Evolutionary conservation across 2,329 filamentous ascomycete genomes (phyloP).

Genomic region (Colletotrichum eremochloae): DNA sequence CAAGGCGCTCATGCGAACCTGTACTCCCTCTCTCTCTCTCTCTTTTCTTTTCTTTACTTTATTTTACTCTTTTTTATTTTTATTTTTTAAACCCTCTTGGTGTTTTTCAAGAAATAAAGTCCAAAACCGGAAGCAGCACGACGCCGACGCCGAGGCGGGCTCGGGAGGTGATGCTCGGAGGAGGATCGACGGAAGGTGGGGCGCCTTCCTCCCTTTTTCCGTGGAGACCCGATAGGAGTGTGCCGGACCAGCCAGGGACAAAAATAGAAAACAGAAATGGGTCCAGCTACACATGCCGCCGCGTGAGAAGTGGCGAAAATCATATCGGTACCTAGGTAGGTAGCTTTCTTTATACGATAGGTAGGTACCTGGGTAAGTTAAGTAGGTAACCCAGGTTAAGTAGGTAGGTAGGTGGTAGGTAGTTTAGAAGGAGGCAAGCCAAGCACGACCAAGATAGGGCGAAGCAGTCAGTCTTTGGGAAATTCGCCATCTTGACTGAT

Average conservation of each 20-base stretch:
- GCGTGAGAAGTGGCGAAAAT: not conserved
- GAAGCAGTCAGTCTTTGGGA: too few relatives aligned
- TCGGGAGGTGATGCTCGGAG: not conserved
- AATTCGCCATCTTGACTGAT: not conserved
- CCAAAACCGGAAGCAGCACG: not conserved
- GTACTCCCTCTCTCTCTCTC: too few relatives aligned
- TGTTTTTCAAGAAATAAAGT: not conserved
- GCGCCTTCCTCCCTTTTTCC: not conserved
- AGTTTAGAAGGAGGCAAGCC: too few relatives aligned
- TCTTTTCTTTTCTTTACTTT: too few relatives aligned
- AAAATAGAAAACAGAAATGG: constrained; percentile 5
- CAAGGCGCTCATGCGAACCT: too few relatives aligned
- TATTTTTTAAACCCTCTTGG: not conserved
- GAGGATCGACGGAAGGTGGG: not conserved
- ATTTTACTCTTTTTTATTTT: too few relatives aligned
- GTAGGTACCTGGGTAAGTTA: too few relatives aligned
- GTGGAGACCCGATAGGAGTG: not conserved
- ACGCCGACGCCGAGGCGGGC: constrained; percentile 5
- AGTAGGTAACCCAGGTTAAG: too few relatives aligned
- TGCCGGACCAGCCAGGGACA: not conserved
- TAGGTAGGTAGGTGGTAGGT: too few relatives aligned
- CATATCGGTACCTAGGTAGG: too few relatives aligned
- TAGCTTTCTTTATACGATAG: too few relatives aligned
- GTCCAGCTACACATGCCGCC: constrained; percentile 10
- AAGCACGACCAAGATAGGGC: too few relatives aligned